These are phyloP conservation scores for Ajuga reptans DNA, from an alignment of 305 asterid species.

Conservation along the genomic window DNA sequence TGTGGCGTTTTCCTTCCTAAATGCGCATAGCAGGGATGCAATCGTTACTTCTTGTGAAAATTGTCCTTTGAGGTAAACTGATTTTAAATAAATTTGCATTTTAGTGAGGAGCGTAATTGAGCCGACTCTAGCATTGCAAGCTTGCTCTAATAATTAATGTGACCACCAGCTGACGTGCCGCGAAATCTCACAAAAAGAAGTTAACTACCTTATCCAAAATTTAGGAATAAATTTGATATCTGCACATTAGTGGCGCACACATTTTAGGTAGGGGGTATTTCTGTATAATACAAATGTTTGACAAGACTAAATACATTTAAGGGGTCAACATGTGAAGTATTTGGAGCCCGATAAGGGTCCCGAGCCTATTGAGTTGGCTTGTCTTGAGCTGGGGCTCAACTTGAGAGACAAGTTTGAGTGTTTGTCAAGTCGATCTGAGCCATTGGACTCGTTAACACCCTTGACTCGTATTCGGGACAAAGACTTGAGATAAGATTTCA, in stretches of 20 bases:
- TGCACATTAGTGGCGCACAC: too few species aligned
- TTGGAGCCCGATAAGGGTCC: not conserved
- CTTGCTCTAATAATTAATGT: too few species aligned
- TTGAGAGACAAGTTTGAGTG: not conserved
- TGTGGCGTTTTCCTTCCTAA: not conserved
- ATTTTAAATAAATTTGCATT: not conserved
- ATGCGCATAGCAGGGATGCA: not conserved
- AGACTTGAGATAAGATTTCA: not conserved
- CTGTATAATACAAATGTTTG: not conserved
- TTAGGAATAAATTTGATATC: too few species aligned
- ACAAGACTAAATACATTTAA: not conserved
- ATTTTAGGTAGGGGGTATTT: too few species aligned
- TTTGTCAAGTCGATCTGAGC: not conserved
- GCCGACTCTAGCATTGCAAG: not conserved
- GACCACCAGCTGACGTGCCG: too few species aligned
- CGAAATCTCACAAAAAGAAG: too few species aligned
- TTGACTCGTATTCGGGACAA: too few species aligned
- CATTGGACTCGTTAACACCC: not conserved
- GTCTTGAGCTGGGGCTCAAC: not conserved
- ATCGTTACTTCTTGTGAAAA: not conserved
- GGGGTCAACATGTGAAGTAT: not conserved
- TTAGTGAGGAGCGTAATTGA: not conserved
- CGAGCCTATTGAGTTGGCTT: not conserved
- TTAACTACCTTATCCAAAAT: too few species aligned
- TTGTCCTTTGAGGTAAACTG: not conserved